These are phyloP conservation scores for Colletotrichum viniferum DNA, from an alignment of 2,329 filamentous ascomycete genomes.

Conservation along the genomic window DNA sequence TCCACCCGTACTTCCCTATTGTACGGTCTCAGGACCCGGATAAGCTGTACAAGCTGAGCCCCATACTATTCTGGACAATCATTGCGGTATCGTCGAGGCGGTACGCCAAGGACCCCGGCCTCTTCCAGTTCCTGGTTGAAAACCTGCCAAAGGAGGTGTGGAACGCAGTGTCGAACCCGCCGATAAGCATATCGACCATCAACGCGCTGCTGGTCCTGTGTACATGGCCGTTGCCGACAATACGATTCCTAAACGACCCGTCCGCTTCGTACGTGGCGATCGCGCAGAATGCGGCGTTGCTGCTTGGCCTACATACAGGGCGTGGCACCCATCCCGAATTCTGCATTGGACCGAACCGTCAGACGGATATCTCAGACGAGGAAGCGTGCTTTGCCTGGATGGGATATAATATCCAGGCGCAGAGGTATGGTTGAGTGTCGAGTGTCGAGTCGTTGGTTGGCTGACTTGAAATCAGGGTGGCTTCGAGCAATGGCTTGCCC, in stretches of 20 bases:
- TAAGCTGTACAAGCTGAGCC: constrained; percentile 50
- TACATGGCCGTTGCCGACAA: constrained; percentile 55
- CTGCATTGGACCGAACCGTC: constrained; percentile 43
- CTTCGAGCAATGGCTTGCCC: constrained; percentile 50
- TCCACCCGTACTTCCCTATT: constrained; percentile 58
- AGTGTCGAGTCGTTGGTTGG: background rate
- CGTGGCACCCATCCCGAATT: constrained; percentile 55
- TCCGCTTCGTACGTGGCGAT: constrained; percentile 51
- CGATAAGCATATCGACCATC: constrained; percentile 51
- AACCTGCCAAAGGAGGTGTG: constrained; percentile 51
- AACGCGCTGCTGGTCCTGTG: constrained; percentile 57
- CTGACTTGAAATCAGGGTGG: constrained; percentile 31
- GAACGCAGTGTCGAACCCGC: constrained; percentile 44
- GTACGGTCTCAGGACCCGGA: constrained; percentile 55
- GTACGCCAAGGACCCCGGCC: constrained; percentile 46
- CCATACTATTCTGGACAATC: constrained; percentile 60
- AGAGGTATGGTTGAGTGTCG: constrained; percentile 39
- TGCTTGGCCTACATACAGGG: constrained; percentile 57
- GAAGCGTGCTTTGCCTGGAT: constrained; percentile 59
- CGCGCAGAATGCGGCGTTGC: constrained; percentile 50
- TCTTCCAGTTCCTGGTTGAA: constrained; percentile 51
- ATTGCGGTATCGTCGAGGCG: constrained; percentile 54
- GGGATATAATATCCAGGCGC: constrained; percentile 55
- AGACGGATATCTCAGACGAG: constrained; percentile 51
- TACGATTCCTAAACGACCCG: constrained; percentile 56